Conservation (phyloP, 768 basidiomycete species). For the Filobasidium wieringae region DNA sequence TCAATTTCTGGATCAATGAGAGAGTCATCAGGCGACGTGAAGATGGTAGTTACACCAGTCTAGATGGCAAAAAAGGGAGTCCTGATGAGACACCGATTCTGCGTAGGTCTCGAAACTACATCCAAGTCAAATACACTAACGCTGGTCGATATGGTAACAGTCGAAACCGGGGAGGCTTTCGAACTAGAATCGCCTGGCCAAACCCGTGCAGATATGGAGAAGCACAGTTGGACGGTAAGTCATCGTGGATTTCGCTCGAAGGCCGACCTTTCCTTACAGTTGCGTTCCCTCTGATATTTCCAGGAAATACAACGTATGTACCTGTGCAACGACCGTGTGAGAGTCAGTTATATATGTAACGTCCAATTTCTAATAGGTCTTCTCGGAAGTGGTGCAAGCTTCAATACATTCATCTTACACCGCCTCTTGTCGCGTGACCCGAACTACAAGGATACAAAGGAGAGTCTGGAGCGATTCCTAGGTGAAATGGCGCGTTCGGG, state of each 20-base stretch:
- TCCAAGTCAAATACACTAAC: neutral
- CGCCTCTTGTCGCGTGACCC: neutral
- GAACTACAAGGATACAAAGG: neutral
- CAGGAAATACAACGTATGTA: conserved; percentile 1
- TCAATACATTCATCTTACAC: conserved; percentile 5
- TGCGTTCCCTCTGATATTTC: neutral
- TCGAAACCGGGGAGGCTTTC: neutral
- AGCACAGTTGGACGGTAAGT: neutral
- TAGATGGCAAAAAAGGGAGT: neutral
- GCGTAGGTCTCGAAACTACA: neutral
- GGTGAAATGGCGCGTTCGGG: conserved; percentile 3
- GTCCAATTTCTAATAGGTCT: neutral
- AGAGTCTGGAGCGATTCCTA: conserved; percentile 7
- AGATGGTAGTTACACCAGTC: neutral
- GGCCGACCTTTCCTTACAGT: neutral
- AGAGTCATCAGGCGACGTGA: neutral
- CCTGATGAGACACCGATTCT: neutral
- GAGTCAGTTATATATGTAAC: neutral
- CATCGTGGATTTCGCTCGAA: neutral
- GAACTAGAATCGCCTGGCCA: neutral
- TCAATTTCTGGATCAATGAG: conserved; percentile 20
- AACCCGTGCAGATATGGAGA: neutral
- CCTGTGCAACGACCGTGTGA: neutral
- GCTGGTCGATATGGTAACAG: neutral
- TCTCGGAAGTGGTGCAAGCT: neutral